A percentile compares a stretch with the other conserved stretches of the same genome.
phyloP scores from a whole-genome alignment of 108 stramenopile species.

The Discostella stelligeroides region DNA sequence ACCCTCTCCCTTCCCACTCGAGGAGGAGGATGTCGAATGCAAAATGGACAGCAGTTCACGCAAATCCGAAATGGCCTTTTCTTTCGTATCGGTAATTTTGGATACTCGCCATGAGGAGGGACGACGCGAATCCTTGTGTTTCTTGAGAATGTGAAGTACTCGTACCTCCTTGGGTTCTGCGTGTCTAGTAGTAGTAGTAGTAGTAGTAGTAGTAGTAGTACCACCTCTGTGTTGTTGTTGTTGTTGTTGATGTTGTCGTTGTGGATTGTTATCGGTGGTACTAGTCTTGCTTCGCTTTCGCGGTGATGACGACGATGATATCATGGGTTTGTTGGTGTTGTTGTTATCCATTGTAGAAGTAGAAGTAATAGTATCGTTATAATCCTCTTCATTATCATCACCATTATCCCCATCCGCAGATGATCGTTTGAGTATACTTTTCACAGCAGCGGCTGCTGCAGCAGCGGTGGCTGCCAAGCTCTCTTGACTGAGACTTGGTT shows the following conservation, averaged over 20 bases:
- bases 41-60: slow-evolving; percentile 62
- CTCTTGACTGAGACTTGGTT: slow-evolving; percentile 18
- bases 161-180: slow-evolving; percentile 71
- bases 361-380: too few relatives aligned
- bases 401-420: background rate
- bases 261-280: background rate
- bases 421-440: slow-evolving; percentile 31
- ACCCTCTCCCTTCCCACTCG: too few relatives aligned
- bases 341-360: slow-evolving; percentile 10
- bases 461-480: slow-evolving; percentile 31
- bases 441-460: slow-evolving; percentile 38
- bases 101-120: slow-evolving; percentile 77
- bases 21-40: slow-evolving; percentile 38
- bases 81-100: slow-evolving; percentile 69
- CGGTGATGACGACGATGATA: too few relatives aligned
- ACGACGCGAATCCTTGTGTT: slow-evolving; percentile 74
- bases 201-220: background rate
- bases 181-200: slow-evolving; percentile 1
- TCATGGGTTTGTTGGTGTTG: too few relatives aligned
- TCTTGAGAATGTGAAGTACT: slow-evolving; percentile 85
- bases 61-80: slow-evolving; percentile 76
- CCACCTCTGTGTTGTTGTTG: slow-evolving; percentile 1
- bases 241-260: slow-evolving; percentile 8
- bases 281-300: background rate
- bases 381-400: too few relatives aligned